Evolutionary conservation across 352 stramenopile genomes (phyloP), one percentile per base, ranked within the genome.

Genomic region (Globisporangium uncinulatum): DNA sequence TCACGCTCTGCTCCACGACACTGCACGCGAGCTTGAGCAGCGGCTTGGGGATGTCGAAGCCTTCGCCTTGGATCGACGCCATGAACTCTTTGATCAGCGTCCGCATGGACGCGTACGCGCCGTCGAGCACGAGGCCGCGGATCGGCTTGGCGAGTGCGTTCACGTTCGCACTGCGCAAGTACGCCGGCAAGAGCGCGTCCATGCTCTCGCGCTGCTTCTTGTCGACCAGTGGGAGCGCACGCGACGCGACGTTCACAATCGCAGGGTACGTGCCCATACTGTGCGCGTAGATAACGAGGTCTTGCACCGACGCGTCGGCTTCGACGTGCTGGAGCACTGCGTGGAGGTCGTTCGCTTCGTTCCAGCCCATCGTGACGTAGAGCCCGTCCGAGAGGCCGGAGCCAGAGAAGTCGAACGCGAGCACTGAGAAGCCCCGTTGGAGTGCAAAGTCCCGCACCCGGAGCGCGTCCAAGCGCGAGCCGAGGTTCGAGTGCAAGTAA

Each of bases 321-420:
- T 91, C 79, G 0, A 93, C 43, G 8, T 70, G 70, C 62, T 89
- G 63, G 48, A 94, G 65, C 43, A 95, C 80, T 31, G 70, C 70
- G 42, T 87, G 69, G 53, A 95, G 59, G 56, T 95, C 86, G 46
- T 77, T 65, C 15, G 72, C 67, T 54, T 94, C 86, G 64, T 91
- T 91, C 80, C 80, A 94, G 42, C 86, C 86, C 73, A 92, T 87
- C 5, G 83, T 95, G 56, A 95, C 83, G 63, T 90, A 94, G 42
- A 91, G 73, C 34, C 83, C 86, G 55, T 93, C 86, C 24, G 76
- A 90, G 13, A 79, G 58, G 0, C 83, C 86, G 6, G 83, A 94
- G 52, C 86, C 86, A 21, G 74, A 89, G 54, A 74, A 93, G 67
- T 95, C 86, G 54, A 95, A 94, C 4, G 83, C 73, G 34, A 91